Conservation (phyloP, 2,329 filamentous ascomycete species). For the Leptodontidium sp. region DNA sequence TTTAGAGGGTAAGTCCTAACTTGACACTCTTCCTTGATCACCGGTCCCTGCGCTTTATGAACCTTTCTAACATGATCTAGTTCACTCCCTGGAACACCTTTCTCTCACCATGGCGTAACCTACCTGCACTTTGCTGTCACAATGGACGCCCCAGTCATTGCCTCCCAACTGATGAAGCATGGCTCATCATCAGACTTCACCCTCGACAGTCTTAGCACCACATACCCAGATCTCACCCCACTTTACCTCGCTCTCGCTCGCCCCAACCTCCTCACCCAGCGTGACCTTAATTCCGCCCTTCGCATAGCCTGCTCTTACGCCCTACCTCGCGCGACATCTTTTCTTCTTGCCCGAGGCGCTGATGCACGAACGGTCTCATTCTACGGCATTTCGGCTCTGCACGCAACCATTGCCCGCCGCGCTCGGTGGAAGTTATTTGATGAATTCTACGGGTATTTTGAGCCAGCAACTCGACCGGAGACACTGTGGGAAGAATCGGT, state of each 20-base stretch:
- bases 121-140: slow-evolving; percentile 17
- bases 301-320: slow-evolving; percentile 21
- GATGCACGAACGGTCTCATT: slow-evolving; percentile 10
- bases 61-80: neutral
- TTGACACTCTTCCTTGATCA: neutral
- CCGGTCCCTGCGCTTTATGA: neutral
- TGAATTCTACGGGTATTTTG: slow-evolving; percentile 3
- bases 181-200: slow-evolving; percentile 2
- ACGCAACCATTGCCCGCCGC: slow-evolving; percentile 9
- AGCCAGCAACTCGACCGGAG: neutral
- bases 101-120: slow-evolving; percentile 4
- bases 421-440: slow-evolving; percentile 10
- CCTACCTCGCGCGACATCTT: slow-evolving; percentile 12
- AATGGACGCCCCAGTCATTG: slow-evolving; percentile 18
- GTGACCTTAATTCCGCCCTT: slow-evolving; percentile 17
- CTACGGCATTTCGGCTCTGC: slow-evolving; percentile 17
- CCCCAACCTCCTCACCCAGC: neutral
- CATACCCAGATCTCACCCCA: slow-evolving; percentile 21
- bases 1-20: slow-evolving; percentile 10
- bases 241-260: slow-evolving; percentile 15
- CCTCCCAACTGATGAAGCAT: slow-evolving; percentile 16
- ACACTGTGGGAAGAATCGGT: neutral
- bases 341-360: slow-evolving; percentile 18
- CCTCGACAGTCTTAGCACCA: slow-evolving; percentile 1
- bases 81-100: neutral